phyloP scores from a whole-genome alignment of 1,139 yeast genomes.

The Blastobotrys raffinosifermentans region DNA sequence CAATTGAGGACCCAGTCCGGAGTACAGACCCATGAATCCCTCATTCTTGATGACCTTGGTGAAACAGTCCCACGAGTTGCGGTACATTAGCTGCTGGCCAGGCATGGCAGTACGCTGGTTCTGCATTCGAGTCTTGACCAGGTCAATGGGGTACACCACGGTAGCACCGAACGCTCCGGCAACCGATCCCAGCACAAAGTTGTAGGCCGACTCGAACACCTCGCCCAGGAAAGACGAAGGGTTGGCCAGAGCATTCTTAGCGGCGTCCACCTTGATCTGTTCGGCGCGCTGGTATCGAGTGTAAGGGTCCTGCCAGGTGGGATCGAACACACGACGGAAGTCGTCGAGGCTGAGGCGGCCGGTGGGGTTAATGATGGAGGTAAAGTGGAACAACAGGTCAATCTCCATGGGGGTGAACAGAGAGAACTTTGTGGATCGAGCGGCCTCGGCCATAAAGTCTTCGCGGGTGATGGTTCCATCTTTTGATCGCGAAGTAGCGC shows the following conservation, averaged over 20 bases:
- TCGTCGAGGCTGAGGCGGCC: conserved; percentile 36
- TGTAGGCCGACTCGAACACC: conserved; percentile 79
- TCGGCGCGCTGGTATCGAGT: conserved; percentile 32
- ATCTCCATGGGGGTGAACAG: conserved; percentile 42
- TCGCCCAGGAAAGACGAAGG: conserved; percentile 37
- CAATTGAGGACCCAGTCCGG: conserved; percentile 91
- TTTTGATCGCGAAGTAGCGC: conserved; percentile 29
- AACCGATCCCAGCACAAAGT: conserved; percentile 83
- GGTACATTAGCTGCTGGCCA: conserved; percentile 48
- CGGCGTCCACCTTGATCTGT: conserved; percentile 34
- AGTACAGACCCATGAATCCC: conserved; percentile 84
- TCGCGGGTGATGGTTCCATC: conserved; percentile 37
- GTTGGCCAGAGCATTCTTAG: conserved; percentile 37
- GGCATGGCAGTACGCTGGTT: conserved; percentile 73
- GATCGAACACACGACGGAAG: conserved; percentile 40
- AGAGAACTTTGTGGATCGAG: conserved; percentile 36
- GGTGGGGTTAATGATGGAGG: conserved; percentile 32
- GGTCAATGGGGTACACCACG: conserved; percentile 94
- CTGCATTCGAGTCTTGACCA: conserved; percentile 96
- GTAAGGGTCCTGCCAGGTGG: conserved; percentile 39
- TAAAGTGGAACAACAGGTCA: conserved; percentile 41
- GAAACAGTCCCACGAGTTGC: conserved; percentile 82
- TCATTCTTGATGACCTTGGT: conserved; percentile 68
- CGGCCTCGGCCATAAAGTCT: conserved; percentile 39
- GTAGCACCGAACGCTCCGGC: conserved; percentile 99